Conservation (phyloP, 345 rosid species). For the Zanthoxylum bungeanum region DNA sequence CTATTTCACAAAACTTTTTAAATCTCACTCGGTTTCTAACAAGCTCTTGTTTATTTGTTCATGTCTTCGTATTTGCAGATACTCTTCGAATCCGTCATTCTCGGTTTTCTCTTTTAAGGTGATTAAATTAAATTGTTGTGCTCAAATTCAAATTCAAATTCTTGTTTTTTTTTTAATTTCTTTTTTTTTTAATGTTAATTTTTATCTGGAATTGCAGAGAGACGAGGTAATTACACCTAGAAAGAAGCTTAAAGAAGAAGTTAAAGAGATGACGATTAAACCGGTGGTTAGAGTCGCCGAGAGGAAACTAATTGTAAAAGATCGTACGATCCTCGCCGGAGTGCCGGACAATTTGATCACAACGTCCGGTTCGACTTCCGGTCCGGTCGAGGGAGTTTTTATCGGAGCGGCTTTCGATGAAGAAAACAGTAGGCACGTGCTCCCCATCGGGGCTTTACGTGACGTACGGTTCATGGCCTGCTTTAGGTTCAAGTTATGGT, state of each 20-base stretch:
- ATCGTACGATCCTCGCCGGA: constrained; percentile 57
- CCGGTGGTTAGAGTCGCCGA: constrained; percentile 70
- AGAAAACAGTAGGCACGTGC: constrained; percentile 61
- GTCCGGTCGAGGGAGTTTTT: constrained; percentile 74
- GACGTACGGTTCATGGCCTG: constrained; percentile 88
- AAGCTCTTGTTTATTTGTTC: constrained; percentile 19
- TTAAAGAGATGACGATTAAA: constrained; percentile 68
- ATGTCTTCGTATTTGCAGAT: constrained; percentile 43
- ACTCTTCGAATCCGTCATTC: constrained; percentile 26
- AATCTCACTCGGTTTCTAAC: constrained; percentile 14
- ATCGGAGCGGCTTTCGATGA: constrained; percentile 65
- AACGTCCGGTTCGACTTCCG: constrained; percentile 58
- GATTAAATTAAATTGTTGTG: neutral
- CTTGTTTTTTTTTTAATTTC: neutral
- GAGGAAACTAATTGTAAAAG: constrained; percentile 56
- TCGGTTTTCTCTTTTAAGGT: constrained; percentile 47
- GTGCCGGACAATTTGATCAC: constrained; percentile 73
- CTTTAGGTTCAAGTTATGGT: constrained; percentile 93
- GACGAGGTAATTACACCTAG: constrained; percentile 21
- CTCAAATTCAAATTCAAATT: neutral
- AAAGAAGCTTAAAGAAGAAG: constrained; percentile 24
- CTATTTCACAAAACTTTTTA: neutral
- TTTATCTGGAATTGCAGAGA: constrained; percentile 34
- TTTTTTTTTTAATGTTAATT: neutral
- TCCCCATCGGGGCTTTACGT: constrained; percentile 58